These are phyloP conservation scores for Boechera retrofracta DNA, from an alignment of 345 rosid species.

Conservation along the genomic window DNA sequence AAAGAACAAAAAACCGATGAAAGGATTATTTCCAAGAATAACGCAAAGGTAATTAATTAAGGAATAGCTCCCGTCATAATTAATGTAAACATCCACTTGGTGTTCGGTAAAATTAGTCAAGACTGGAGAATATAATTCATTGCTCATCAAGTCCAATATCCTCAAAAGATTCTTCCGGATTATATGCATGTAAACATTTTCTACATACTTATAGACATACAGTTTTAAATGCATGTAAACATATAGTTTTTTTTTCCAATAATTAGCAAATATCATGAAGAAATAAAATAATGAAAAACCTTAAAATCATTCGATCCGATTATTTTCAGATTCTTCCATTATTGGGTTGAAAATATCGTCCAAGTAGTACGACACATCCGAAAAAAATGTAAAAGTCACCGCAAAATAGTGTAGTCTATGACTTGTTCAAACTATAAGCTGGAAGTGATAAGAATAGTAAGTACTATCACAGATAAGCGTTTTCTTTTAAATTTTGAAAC, in stretches of 20 bases:
- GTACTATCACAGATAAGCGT: not conserved
- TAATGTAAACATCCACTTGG: constrained; percentile 50
- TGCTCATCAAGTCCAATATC: constrained; percentile 43
- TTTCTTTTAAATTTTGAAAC: not conserved
- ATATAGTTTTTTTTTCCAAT: not conserved
- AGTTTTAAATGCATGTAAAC: constrained; percentile 1
- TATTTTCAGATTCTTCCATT: constrained; percentile 13
- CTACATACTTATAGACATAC: not conserved
- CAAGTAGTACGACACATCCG: constrained; percentile 13
- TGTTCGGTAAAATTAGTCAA: constrained; percentile 42
- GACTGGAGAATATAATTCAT: constrained; percentile 44
- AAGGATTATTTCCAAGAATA: constrained; percentile 18
- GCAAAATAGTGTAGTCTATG: constrained; percentile 10
- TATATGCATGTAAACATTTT: constrained; percentile 34
- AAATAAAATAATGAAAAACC: constrained; percentile 3
- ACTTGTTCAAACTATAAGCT: constrained; percentile 15
- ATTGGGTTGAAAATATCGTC: constrained; percentile 33
- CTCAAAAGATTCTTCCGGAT: constrained; percentile 38
- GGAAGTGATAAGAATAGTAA: constrained; percentile 2
- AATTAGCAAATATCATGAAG: not conserved
- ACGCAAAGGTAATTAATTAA: constrained; percentile 8
- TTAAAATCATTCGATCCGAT: constrained; percentile 8
- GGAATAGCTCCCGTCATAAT: not conserved
- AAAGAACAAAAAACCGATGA: constrained; percentile 9
- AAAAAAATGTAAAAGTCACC: constrained; percentile 16